These are phyloP conservation scores for Arabidopsis arenosa DNA, from an alignment of 345 rosid genomes.

Conservation along the genomic window DNA sequence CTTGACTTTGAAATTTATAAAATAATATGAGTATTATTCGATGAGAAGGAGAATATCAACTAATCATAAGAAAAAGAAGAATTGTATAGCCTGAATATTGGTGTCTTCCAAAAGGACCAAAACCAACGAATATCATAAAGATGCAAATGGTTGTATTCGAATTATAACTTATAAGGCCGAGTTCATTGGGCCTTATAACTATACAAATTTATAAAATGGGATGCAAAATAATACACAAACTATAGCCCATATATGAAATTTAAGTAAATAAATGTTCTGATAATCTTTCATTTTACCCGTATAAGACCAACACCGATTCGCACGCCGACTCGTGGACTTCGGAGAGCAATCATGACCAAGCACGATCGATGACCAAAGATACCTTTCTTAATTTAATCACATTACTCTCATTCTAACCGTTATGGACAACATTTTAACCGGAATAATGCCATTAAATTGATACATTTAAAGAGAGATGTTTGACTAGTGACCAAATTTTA, in stretches of 20 bases:
- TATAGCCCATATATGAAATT: constrained; percentile 17
- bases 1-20: neutral
- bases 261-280: neutral
- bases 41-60: too few species aligned
- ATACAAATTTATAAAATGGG: neutral
- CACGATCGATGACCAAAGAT: constrained; percentile 35
- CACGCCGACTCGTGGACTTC: constrained; percentile 35
- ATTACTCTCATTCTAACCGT: constrained; percentile 26
- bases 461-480: constrained; percentile 8
- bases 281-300: neutral
- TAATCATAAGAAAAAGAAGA: neutral
- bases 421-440: constrained; percentile 2
- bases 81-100: neutral
- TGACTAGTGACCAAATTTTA: constrained; percentile 29
- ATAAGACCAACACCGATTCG: constrained; percentile 17
- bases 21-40: too few species aligned
- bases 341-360: constrained; percentile 32
- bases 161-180: neutral
- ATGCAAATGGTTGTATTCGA: neutral
- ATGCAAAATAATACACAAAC: neutral
- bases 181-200: constrained; percentile 15
- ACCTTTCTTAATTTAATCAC: constrained; percentile 29
- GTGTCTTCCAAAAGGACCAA: neutral
- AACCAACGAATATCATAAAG: neutral
- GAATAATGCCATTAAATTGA: constrained; percentile 19